phyloP scores from a whole-genome alignment of 768 basidiomycete species.

The Boletus tylopilopsis region DNA sequence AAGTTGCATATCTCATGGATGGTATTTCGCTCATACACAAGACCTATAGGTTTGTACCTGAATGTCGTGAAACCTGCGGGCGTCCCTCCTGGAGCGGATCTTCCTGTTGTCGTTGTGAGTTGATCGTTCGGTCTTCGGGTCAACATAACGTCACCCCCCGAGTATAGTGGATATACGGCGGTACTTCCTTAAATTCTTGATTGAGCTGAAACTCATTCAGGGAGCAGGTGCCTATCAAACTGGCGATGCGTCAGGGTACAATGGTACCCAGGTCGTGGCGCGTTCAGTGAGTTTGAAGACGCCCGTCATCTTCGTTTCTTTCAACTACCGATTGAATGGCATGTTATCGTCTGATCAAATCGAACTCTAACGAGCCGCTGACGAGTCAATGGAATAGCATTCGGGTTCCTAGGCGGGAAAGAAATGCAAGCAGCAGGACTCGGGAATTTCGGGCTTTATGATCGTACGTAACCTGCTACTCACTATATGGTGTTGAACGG shows the following conservation, averaged over 20 bases:
- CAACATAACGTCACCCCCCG: no score
- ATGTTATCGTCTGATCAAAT: neutral
- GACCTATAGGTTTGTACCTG: slow-evolving; percentile 41
- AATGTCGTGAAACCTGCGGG: slow-evolving; percentile 47
- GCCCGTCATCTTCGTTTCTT: neutral
- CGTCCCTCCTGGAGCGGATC: slow-evolving; percentile 38
- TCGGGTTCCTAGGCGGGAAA: neutral
- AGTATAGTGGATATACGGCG: neutral
- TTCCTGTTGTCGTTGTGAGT: slow-evolving; percentile 54
- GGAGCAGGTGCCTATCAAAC: slow-evolving; percentile 10
- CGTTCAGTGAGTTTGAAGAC: slow-evolving; percentile 10
- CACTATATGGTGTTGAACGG: neutral
- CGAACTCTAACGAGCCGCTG: neutral
- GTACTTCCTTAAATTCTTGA: neutral
- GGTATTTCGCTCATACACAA: neutral
- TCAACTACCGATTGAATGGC: slow-evolving; percentile 15
- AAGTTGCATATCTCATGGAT: neutral
- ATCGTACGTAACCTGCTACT: neutral
- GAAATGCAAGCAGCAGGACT: neutral
- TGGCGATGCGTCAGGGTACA: slow-evolving; percentile 1
- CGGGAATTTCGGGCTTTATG: neutral
- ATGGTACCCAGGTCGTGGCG: slow-evolving; percentile 18
- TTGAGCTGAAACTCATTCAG: neutral
- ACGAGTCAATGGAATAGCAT: neutral
- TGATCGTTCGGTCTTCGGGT: neutral